phyloP scores from a whole-genome alignment of 2,329 filamentous ascomycete genomes.

The Cordyceps militaris region DNA sequence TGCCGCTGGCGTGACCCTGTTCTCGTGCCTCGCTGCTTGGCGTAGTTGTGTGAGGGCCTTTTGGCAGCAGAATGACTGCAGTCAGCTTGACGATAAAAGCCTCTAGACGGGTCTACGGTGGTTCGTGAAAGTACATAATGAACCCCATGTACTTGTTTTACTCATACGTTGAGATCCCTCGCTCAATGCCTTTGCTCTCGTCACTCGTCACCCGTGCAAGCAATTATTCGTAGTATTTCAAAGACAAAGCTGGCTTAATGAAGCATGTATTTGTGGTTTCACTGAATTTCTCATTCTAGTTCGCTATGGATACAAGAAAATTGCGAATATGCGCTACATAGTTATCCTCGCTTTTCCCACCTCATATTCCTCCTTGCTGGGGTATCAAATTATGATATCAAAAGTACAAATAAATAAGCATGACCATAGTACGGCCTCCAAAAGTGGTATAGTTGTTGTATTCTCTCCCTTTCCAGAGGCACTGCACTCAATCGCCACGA shows the following conservation, averaged over 20 bases:
- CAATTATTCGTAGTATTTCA: neutral
- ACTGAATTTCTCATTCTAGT: neutral
- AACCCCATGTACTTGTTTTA: too few relatives aligned
- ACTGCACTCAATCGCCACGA: slow-evolving; percentile 21
- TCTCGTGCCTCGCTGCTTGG: too few relatives aligned
- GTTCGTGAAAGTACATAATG: too few relatives aligned
- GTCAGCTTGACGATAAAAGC: too few relatives aligned
- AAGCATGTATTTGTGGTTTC: neutral
- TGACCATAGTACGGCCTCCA: neutral
- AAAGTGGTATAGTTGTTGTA: neutral
- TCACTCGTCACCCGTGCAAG: too few relatives aligned
- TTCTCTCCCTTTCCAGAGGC: neutral
- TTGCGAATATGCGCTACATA: neutral
- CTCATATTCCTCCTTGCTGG: neutral
- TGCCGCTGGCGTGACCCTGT: too few relatives aligned
- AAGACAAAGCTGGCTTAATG: neutral
- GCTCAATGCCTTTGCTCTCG: too few relatives aligned
- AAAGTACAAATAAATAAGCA: neutral
- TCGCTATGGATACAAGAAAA: slow-evolving; percentile 6
- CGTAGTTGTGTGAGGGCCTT: too few relatives aligned
- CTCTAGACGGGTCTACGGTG: too few relatives aligned
- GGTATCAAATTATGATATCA: neutral
- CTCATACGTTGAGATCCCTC: too few relatives aligned
- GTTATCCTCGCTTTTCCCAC: neutral
- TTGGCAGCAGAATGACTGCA: too few relatives aligned